Base-by-base conservation (phyloP, 192 early-diverging fungal species). In the Chytriomyces confervae region DNA sequence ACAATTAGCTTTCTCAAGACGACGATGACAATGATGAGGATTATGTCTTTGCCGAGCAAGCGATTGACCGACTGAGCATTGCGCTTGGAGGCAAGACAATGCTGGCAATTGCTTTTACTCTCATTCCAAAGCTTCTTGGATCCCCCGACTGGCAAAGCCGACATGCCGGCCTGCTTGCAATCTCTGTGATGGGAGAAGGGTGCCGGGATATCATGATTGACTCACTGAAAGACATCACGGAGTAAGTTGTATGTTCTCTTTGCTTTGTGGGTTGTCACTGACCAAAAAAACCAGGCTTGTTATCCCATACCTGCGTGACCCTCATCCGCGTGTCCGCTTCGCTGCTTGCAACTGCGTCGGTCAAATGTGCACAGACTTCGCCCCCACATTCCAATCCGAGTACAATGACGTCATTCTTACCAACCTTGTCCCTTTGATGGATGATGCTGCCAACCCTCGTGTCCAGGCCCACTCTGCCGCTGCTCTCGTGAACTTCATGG, bases 301-400 rank as follows among this genome's bases (percentile, higher is more conserved):
- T 45, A 78, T 92, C 10, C 93, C 93, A 50, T 91, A 88, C 79
- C 86, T 96, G 77, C 84, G 92, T 44, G 96, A 99, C 82, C 88
- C 94, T 6, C 94, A 99, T 79, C 91, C 96, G 44, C 92, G 98
- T 69, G 98, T 99, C 27, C 94, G 96, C 63, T 95, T 96, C 83
- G 96, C 98, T 61, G 93, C 94, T 53, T 97, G 96, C 85, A 97
- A 97, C 84, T 93, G 94, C 71, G 84, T 98, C 20, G 98, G 98
- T 13, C 98, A 99, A 84, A 94, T 99, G 93, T 93, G 93, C 62
- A 98, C 94, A 0, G 98, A 99, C 85, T 99, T 99, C 84, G 91
- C 95, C 2, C 84, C 84, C 7, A 80, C 76, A 6, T 70, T 83
- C 61, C 83, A 85, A 46, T 76, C 72, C 45, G 79, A 80, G 29